Evolutionary conservation across 2,329 filamentous ascomycete species (phyloP), one percentile per base, ranked within the genome.

Genomic region (Colletotrichum sp.): DNA sequence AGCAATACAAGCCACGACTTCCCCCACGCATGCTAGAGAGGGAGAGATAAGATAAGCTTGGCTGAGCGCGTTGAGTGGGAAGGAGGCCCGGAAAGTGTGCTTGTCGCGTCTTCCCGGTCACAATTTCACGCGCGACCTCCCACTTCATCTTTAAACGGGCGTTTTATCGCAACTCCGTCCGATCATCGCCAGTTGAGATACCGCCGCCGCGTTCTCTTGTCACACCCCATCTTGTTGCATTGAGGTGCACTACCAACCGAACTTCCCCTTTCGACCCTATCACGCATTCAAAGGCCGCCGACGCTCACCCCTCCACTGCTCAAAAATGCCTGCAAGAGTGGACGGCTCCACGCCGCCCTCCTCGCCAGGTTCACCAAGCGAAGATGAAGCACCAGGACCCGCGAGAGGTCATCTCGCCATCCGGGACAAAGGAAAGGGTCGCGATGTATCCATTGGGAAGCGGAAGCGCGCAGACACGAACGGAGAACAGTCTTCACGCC

Each of bases 401-500:
- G 60, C 49, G n/a, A 67, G 66, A 15, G 44, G 71, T 6, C 79
- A 78, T 8, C 72, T 84, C 30, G 81, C 80, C 30, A 78, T 82
- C 76, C 80, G 82, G 65, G 82, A 84, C 66, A 83, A 82, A 69
- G 78, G 79, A 21, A 81, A 80, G 62, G 78, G 70, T 55, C 68
- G 69, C 24, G 75, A 77, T 63, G 57, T 60, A 34, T 68, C 73
- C 3, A 71, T 62, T 36, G 71, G 71, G 4, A 78, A 78, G 75
- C 65, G 78, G 28, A 78, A 78, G 63, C 73, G 78, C 39, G 57
- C 74, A 24, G 71, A 69, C 13, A 73, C 77, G 7, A 36, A 75
- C 64, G 77, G 71, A 32, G 65, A 63, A 1, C 63, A 36, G n/a
- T 26, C 66, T 36, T 13, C 75, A 26, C 79, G 64, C 9, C 78